These are phyloP conservation scores for Suillus sp. DNA, from an alignment of 768 basidiomycete genomes.

Conservation along the genomic window DNA sequence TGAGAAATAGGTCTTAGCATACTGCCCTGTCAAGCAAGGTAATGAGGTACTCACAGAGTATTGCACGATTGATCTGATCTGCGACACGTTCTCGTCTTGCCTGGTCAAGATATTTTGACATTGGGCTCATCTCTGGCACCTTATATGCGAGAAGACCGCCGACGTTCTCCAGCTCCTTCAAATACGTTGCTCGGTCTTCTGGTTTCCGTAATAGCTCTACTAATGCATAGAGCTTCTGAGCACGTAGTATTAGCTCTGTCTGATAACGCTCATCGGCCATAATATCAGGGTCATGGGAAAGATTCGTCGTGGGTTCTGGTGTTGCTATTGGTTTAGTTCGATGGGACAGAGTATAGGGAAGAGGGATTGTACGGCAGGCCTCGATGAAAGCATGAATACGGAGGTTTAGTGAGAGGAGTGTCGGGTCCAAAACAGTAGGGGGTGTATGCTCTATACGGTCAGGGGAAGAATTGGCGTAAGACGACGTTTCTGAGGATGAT, in stretches of 20 bases:
- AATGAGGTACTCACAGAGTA: slow-evolving; percentile 61
- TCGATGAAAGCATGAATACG: slow-evolving; percentile 89
- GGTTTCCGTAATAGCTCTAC: slow-evolving; percentile 57
- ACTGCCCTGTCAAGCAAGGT: background rate
- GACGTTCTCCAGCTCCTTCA: slow-evolving; percentile 72
- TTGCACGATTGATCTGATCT: slow-evolving; percentile 85
- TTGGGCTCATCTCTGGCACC: slow-evolving; percentile 73
- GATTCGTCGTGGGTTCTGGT: slow-evolving; percentile 16
- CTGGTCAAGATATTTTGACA: slow-evolving; percentile 74
- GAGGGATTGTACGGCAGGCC: slow-evolving; percentile 71
- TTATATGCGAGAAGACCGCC: slow-evolving; percentile 82
- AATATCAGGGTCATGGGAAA: slow-evolving; percentile 32
- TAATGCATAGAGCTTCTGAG: slow-evolving; percentile 67
- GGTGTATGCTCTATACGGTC: slow-evolving; percentile 50
- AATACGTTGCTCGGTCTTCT: slow-evolving; percentile 60
- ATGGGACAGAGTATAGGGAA: slow-evolving; percentile 42
- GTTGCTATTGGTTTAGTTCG: slow-evolving; percentile 17
- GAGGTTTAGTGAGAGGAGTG: slow-evolving; percentile 80
- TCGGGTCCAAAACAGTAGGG: slow-evolving; percentile 69
- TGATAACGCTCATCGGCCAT: slow-evolving; percentile 43
- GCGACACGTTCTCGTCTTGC: slow-evolving; percentile 80
- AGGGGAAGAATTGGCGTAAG: slow-evolving; percentile 31
- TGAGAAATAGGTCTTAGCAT: slow-evolving; percentile 27
- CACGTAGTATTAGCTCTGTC: slow-evolving; percentile 52
- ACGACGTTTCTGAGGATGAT: slow-evolving; percentile 9